Percentiles rank a stretch among this genome's conserved stretches.
Conservation (phyloP, 2,329 filamentous ascomycete species). For the Exserohilum rostratum region DNA sequence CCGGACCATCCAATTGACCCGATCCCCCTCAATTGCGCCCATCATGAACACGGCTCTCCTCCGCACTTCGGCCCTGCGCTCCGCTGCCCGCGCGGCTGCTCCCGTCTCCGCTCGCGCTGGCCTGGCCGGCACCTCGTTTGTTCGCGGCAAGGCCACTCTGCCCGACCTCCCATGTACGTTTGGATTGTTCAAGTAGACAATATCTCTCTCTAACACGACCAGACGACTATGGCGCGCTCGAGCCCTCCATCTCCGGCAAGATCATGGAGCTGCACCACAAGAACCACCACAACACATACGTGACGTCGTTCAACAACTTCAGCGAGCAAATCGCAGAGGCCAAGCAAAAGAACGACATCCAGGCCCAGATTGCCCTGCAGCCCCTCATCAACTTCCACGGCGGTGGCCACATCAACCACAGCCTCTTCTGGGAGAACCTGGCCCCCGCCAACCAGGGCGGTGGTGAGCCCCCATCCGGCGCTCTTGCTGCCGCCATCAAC, state of each 20-base stretch:
- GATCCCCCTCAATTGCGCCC: conserved; percentile 21
- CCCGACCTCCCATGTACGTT: conserved; percentile 80
- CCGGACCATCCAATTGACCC: conserved; percentile 28
- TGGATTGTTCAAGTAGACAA: no score
- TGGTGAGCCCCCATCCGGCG: conserved; percentile 66
- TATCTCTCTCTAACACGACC: conserved; percentile 10
- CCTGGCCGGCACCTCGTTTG: conserved; percentile 75
- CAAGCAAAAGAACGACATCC: conserved; percentile 59
- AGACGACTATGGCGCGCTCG: conserved; percentile 98
- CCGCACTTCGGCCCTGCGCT: conserved; percentile 72
- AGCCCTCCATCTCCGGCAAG: conserved; percentile 80
- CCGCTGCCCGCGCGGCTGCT: conserved; percentile 71
- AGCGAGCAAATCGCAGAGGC: conserved; percentile 71
- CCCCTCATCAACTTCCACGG: conserved; percentile 71
- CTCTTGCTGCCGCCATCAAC: conserved; percentile 64
- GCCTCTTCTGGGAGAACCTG: conserved; percentile 73
- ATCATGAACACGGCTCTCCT: conserved; percentile 79
- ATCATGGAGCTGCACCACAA: conserved; percentile 97
- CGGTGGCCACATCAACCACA: conserved; percentile 70
- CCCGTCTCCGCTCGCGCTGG: conserved; percentile 67
- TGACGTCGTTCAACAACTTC: conserved; percentile 84
- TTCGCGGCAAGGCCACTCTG: conserved; percentile 87
- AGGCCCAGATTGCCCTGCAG: conserved; percentile 61
- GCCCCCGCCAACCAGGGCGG: conserved; percentile 70
- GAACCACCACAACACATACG: conserved; percentile 94